Base-by-base conservation (phyloP, 306 rosid genomes). In the Echinosophora koreensis region DNA sequence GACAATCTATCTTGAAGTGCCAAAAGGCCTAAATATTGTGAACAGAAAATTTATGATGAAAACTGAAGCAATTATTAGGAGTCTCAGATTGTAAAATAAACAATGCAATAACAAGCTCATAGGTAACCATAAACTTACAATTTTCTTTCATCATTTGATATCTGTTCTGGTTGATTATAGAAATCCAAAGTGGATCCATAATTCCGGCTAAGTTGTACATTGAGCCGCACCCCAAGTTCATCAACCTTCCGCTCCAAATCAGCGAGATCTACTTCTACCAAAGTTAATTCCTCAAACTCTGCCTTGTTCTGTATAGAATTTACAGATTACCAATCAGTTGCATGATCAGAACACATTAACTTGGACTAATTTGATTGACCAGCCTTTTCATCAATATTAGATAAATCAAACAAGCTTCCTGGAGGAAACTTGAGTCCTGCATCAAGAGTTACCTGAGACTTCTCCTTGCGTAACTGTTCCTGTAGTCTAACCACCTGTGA, bases 401-500 rank as follows among this genome's bases (percentile, higher is more conserved):
- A 50, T 83, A 86, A 85, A 83, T 71, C 63, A 38, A 83, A 84
- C 38, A 73, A 61, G 42, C 54, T 62, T n/a, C 84, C 88, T 37
- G 76, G 84, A 37, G 81, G 68, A 59, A 77, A 72, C 66, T 84
- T 74, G 34, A 81, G 85, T 69, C 90, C 92, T 80, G 87, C 86
- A 84, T 89, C 93, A 67, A 88, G 88, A 82, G 82, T 90, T 79
- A 64, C 81, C 80, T 83, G 81, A 76, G 83, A 80, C 83, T 85
- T 89, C 85, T 89, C 96, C 86, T 81, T 91, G 77, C 65, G 82
- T 86, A 96, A 76, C 85, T 85, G 89, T 77, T 86, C 96, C 55
- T 86, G 90, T 64, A 95, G 81, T 82, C 80, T 88, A 66, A 86
- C 94, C 55, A 95, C 91, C 99, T 95, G 81, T 66, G 60, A 46